Conservation (phyloP, 106 monocot species). For the Xerophyta viscosa region DNA sequence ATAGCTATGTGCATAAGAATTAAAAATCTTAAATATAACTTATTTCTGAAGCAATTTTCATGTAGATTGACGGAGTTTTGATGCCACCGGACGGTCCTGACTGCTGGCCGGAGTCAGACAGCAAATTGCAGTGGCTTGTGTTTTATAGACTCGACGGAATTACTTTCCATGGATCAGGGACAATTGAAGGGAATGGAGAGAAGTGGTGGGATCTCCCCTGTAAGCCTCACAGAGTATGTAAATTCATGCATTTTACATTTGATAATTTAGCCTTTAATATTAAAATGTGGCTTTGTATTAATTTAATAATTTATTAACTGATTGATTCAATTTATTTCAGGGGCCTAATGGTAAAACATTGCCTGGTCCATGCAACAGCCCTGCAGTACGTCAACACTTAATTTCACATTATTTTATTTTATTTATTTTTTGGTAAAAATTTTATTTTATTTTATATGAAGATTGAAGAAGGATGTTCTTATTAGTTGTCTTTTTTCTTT, state of each 20-base stretch:
- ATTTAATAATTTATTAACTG: too few species aligned
- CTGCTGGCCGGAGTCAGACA: conserved; percentile 80
- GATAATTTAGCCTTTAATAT: too few species aligned
- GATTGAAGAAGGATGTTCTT: too few species aligned
- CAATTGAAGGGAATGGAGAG: conserved; percentile 86
- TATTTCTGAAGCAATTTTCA: neutral
- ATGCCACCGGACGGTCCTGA: conserved; percentile 91
- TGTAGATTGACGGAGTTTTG: conserved; percentile 82
- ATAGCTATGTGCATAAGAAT: too few species aligned
- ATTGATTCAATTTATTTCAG: conserved; percentile 21
- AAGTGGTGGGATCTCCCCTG: conserved; percentile 96
- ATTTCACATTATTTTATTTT: too few species aligned
- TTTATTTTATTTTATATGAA: too few species aligned
- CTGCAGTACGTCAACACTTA: conserved; percentile 36
- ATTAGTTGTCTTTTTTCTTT: too few species aligned
- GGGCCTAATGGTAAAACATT: conserved; percentile 90
- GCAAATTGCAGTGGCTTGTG: conserved; percentile 75
- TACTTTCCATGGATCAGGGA: conserved; percentile 56
- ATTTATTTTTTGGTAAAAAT: too few species aligned
- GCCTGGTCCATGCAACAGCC: conserved; percentile 90
- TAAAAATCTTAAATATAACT: neutral
- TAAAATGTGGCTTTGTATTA: too few species aligned
- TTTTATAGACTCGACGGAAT: conserved; percentile 75
- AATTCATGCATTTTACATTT: too few species aligned
- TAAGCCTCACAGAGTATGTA: conserved; percentile 89